phyloP scores from a whole-genome alignment of 1,139 yeast genomes.

The Eremothecium coryli region DNA sequence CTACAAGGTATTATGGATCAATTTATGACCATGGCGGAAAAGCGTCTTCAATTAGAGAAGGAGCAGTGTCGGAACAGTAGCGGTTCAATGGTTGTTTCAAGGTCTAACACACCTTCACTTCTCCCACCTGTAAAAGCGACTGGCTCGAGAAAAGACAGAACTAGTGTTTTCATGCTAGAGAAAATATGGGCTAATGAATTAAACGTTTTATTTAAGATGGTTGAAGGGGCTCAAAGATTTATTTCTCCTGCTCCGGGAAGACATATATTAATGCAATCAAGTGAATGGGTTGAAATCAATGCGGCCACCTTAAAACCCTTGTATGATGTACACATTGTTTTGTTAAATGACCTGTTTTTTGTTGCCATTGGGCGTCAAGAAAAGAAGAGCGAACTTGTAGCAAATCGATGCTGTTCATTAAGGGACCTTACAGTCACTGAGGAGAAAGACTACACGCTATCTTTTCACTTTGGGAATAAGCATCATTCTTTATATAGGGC shows the following conservation, averaged over 20 bases:
- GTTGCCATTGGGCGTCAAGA: conserved; percentile 58
- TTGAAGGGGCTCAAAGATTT: conserved; percentile 82
- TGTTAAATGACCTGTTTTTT: conserved; percentile 68
- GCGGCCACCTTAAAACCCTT: conserved; percentile 80
- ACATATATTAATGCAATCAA: conserved; percentile 71
- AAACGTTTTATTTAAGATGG: conserved; percentile 64
- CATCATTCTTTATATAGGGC: conserved; percentile 36
- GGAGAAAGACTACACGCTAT: conserved; percentile 28
- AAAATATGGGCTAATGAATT: conserved; percentile 75
- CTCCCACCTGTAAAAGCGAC: conserved; percentile 22
- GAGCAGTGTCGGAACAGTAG: conserved; percentile 9
- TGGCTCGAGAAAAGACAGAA: conserved; percentile 43
- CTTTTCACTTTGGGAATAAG: conserved; percentile 17
- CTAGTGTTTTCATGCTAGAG: conserved; percentile 64
- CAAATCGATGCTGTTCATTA: conserved; percentile 74
- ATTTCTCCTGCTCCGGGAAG: conserved; percentile 73
- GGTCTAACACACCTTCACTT: conserved; percentile 10
- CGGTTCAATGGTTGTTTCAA: conserved; percentile 8
- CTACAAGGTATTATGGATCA: conserved; percentile 55
- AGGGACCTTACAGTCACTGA: conserved; percentile 44
- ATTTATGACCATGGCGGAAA: conserved; percentile 61
- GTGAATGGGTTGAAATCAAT: conserved; percentile 81
- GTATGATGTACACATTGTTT: conserved; percentile 65
- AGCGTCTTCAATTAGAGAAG: conserved; percentile 41
- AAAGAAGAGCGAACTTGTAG: conserved; percentile 41